Evolutionary conservation across 768 basidiomycete genomes (phyloP).

Genomic region (Suillus bovinus): DNA sequence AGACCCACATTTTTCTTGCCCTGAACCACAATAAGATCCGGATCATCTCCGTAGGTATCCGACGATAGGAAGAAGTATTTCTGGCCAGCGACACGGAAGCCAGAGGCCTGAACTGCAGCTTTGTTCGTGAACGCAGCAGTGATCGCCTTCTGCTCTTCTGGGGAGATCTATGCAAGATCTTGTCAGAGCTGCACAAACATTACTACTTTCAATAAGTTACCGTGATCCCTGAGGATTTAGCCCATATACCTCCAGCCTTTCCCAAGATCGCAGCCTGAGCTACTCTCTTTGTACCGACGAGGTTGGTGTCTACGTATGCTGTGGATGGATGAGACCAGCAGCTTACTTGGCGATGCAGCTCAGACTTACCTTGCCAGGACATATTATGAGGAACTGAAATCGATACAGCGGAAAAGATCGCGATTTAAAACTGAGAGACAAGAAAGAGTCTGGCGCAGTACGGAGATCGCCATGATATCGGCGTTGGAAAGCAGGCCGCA

Average conservation of each 20-base stretch:
- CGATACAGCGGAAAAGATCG: slow-evolving; percentile 12
- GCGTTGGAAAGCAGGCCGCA: slow-evolving; percentile 13
- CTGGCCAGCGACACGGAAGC: slow-evolving; percentile 61
- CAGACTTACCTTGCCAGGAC: slow-evolving; percentile 71
- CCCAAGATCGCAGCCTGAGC: slow-evolving; percentile 59
- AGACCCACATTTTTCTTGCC: slow-evolving; percentile 76
- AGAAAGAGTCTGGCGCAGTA: slow-evolving; percentile 2
- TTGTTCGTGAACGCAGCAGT: slow-evolving; percentile 44
- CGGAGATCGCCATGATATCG: slow-evolving; percentile 34
- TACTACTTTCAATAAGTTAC: slow-evolving; percentile 9
- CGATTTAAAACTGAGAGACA: slow-evolving; percentile 7
- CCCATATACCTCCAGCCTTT: slow-evolving; percentile 32
- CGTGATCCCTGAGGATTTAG: slow-evolving; percentile 26
- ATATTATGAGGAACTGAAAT: slow-evolving; percentile 34
- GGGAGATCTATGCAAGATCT: slow-evolving; percentile 21
- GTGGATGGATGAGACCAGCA: slow-evolving; percentile 3
- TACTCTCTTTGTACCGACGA: slow-evolving; percentile 72
- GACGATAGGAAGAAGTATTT: slow-evolving; percentile 71
- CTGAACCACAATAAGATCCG: slow-evolving; percentile 49
- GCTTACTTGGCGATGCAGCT: slow-evolving; percentile 35
- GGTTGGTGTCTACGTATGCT: slow-evolving; percentile 84
- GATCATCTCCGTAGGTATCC: slow-evolving; percentile 33
- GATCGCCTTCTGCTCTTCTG: slow-evolving; percentile 21
- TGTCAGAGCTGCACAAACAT: slow-evolving; percentile 20
- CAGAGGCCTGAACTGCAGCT: slow-evolving; percentile 46